phyloP scores from a whole-genome alignment of 768 basidiomycete genomes.

The Nevesoporus exiguus region DNA sequence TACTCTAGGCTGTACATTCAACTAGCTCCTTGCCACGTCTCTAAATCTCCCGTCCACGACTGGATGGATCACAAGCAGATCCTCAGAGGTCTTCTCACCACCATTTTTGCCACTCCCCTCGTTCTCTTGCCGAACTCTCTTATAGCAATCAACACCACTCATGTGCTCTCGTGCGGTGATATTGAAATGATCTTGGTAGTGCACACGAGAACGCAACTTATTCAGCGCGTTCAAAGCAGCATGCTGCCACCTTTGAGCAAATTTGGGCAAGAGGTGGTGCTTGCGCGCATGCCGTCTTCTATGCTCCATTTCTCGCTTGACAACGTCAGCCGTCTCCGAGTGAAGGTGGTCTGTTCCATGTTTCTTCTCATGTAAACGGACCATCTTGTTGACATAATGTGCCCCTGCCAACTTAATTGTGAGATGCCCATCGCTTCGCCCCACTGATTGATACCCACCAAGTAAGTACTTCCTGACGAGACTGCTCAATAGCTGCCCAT shows the following conservation, averaged over 20 bases:
- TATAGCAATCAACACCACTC: slow-evolving; percentile 68
- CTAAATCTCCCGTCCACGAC: slow-evolving; percentile 64
- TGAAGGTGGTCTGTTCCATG: slow-evolving; percentile 36
- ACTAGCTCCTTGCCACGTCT: slow-evolving; percentile 42
- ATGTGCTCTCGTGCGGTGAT: slow-evolving; percentile 70
- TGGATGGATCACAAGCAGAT: slow-evolving; percentile 59
- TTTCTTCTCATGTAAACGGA: slow-evolving; percentile 34
- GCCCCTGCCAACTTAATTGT: slow-evolving; percentile 46
- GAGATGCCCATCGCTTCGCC: not conserved
- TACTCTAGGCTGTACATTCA: slow-evolving; percentile 11
- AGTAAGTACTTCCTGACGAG: slow-evolving; percentile 84
- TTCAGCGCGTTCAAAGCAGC: slow-evolving; percentile 40
- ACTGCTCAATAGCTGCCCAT: slow-evolving; percentile 70
- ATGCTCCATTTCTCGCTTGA: slow-evolving; percentile 47
- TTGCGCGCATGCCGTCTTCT: slow-evolving; percentile 29
- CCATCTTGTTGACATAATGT: slow-evolving; percentile 67
- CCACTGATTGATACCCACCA: slow-evolving; percentile 40
- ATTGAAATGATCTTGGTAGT: slow-evolving; percentile 58
- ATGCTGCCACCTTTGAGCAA: slow-evolving; percentile 47
- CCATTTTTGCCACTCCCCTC: slow-evolving; percentile 13
- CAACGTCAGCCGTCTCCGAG: slow-evolving; percentile 40
- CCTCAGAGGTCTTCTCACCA: slow-evolving; percentile 28
- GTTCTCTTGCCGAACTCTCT: slow-evolving; percentile 38
- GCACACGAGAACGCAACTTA: slow-evolving; percentile 45
- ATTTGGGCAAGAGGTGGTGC: slow-evolving; percentile 22